Evolutionary conservation across 495 filamentous ascomycete species (phyloP), one percentile per base, ranked within the genome.

Genomic region (Penicillium macrosclerotiorum): DNA sequence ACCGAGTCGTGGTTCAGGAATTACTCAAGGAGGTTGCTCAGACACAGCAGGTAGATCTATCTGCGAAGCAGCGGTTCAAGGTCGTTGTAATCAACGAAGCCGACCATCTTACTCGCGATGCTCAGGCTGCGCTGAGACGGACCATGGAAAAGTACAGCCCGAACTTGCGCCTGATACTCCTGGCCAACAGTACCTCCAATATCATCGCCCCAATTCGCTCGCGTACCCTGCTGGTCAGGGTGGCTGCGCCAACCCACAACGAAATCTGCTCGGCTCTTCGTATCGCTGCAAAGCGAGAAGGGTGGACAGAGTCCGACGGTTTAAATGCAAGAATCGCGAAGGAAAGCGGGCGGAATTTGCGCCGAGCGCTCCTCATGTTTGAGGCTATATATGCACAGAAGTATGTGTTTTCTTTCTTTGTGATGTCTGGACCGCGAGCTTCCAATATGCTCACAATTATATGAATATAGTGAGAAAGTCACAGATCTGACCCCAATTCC

Each of bases 111-210:
- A 94, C 86, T 1, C 72, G 93, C 31, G 93, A 98, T 78, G 93
- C 93, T 5, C 93, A 98, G 68, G 94, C 94, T 1, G 93, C 93
- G 38, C 74, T 98, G 62, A 80, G 93, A 62, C 77, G 93, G 44
- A 98, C 93, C 0, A 98, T 98, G 93, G 93, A 98, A 72, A 98
- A 98, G 74, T 98, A 98, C 69, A 90, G 85, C 51, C 92, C 93
- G 16, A 98, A 97, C 65, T 53, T 98, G 51, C 75, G 93, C 25
- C 68, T 98, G 54, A 96, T 98, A 36, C 70, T 98, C 34, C 71
- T 97, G 35, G 94, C 92, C 32, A 96, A 97, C 58, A 89, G 84
- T 50, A 98, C 93, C 23, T 88, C 90, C 44, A 96, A 96, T 57
- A 98, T 98, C 55, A 98, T 97, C 68, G 91, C 91, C 13, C 93